Conservation (phyloP, 495 filamentous ascomycete species). For the Ramalina intermedia region DNA sequence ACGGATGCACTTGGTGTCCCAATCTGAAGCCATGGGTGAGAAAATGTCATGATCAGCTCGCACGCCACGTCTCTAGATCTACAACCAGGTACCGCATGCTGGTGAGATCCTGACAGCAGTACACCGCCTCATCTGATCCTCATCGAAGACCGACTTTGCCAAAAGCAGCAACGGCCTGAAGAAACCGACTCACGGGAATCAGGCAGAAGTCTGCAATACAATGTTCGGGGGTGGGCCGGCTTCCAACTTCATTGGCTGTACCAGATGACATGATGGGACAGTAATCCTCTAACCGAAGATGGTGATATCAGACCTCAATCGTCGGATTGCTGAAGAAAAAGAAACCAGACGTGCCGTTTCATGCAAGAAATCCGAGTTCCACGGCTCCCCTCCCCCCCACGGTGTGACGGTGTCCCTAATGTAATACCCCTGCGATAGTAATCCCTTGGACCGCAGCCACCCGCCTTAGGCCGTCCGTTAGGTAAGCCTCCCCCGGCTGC, state of each 20-base stretch:
- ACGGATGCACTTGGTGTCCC: conserved; percentile 75
- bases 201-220: conserved; percentile 76
- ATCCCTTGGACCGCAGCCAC: too few species aligned
- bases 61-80: background rate
- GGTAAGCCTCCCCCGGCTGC: too few species aligned
- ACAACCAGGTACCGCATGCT: conserved; percentile 22
- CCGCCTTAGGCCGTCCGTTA: too few species aligned
- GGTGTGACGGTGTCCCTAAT: too few species aligned
- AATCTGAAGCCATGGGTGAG: conserved; percentile 33
- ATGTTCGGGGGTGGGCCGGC: conserved; percentile 37
- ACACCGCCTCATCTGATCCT: too few species aligned
- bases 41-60: conserved; percentile 1
- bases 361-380: background rate
- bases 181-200: conserved; percentile 32
- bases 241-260: too few species aligned
- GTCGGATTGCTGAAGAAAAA: background rate
- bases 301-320: background rate
- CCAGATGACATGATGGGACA: too few species aligned
- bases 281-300: background rate
- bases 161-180: too few species aligned
- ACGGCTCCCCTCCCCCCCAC: background rate
- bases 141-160: too few species aligned
- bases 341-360: background rate
- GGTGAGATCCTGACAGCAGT: conserved; percentile 9
- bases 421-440: too few species aligned